Conservation (phyloP, 164 flowering plant genomes). For the Kingdonia uniflora region DNA sequence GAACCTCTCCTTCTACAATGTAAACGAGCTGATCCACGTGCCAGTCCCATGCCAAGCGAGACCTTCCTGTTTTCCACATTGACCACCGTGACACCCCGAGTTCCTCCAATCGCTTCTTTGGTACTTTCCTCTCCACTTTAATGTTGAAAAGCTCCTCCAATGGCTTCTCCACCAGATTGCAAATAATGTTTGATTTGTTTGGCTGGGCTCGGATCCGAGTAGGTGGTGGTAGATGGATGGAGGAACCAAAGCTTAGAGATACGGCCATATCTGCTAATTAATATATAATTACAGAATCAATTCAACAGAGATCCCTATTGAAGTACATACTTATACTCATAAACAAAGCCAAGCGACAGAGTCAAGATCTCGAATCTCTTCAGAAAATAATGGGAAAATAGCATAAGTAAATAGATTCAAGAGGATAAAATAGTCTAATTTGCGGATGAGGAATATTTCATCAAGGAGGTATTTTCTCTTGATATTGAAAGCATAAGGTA, state of each 20-base stretch:
- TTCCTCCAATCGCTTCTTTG: slow-evolving; percentile 39
- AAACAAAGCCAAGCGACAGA: too few relatives aligned
- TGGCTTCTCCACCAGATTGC: slow-evolving; percentile 42
- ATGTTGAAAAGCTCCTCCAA: slow-evolving; percentile 63
- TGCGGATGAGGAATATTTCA: too few relatives aligned
- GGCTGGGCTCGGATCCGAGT: not conserved
- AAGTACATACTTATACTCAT: too few relatives aligned
- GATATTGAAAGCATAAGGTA: too few relatives aligned
- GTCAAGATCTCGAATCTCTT: too few relatives aligned
- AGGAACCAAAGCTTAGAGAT: slow-evolving; percentile 8
- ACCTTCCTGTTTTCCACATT: slow-evolving; percentile 68
- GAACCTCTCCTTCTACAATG: slow-evolving; percentile 74
- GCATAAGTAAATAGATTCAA: too few relatives aligned
- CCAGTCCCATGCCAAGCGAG: slow-evolving; percentile 72
- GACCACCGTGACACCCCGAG: slow-evolving; percentile 71
- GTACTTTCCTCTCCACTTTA: slow-evolving; percentile 50
- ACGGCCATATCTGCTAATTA: slow-evolving; percentile 7
- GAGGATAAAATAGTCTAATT: too few relatives aligned
- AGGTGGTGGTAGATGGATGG: slow-evolving; percentile 3
- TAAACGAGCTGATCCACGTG: slow-evolving; percentile 77
- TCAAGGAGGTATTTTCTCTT: too few relatives aligned
- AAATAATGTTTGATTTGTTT: slow-evolving; percentile 13
- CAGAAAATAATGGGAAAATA: too few relatives aligned
- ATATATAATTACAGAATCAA: too few relatives aligned
- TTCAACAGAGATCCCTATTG: too few relatives aligned